Base-by-base conservation (phyloP, 345 rosid genomes). In the Eucalyptus virginea region DNA sequence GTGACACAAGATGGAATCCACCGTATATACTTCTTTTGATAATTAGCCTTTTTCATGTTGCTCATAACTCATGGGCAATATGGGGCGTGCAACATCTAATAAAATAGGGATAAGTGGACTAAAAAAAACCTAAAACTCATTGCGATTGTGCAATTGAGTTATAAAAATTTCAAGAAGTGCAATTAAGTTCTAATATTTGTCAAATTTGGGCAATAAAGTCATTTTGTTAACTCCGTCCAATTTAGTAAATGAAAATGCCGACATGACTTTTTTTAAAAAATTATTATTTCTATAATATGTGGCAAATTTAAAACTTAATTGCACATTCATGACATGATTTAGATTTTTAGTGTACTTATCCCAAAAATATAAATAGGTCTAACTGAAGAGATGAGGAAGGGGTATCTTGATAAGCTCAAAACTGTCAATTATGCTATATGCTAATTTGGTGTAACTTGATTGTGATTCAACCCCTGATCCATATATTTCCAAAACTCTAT, bases 251-350 rank as follows among this genome's bases (percentile, higher is more conserved):
- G 3, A 56, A 56, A 56, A 56, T 1, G 62, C 9, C 1, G 1
- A 56, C 30, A 4, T 56, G 6, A 26, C 0, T 9, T 56, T 56
- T 23, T 9, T 56, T 4, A 1, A 2, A 2, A 14, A 23, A 56
- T 24, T 56, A 56, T 56, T 56, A 3, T 56, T 26, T 23, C 62
- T 1, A 56, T 23, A 24, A 52, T 52, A 52, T 8, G 26, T 52
- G 58, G 58, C 26, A 52, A 52, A 21, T 52, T 52, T 52, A 52
- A 18, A 52, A 52, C 23, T 52, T 48, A 48, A 48, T 48, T 48
- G 15, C 2, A 12, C 50, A 48, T 48, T 52, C 56, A 52, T 3
- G 56, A 52, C 56, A 52, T 18, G 23, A 52, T 52, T 52, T 52
- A 52, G 23, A 52, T 52, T 52, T 52, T 52, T 52, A 52, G 26